Evolutionary conservation across 2,329 filamentous ascomycete genomes (phyloP), one percentile per base, ranked within the genome.

Genomic region (Didymella glomerata): DNA sequence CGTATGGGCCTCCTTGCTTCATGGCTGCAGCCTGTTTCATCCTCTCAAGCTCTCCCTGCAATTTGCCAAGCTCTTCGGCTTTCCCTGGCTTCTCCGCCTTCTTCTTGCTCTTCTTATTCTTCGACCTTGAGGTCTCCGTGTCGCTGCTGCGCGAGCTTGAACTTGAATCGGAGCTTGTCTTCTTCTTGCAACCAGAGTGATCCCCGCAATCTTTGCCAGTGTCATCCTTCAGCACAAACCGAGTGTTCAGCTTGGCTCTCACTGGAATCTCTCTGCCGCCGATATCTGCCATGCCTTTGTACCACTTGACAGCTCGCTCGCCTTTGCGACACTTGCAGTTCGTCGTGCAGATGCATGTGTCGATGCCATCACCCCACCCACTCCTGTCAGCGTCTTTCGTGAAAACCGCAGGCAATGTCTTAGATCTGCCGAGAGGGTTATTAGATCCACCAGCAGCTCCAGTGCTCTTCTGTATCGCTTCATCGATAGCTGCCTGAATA

Each of bases 311-410:
- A 8, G 72, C 69, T 6, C 71, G 65, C 28, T 72, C 66, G 1
- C 70, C 69, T 32, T 71, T 70, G 11, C 71, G 63, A 53, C 71
- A 74, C 2, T 51, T 65, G 48, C 73, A 75, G 14, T 62, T 61
- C 8, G 63, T 70, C 1, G 71, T 72, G 51, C 73, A 75, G 4
- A 60, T 66, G 54, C 73, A 75, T 3, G 69, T 70, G 42, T 74
- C 71, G 1, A 75, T 61, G 2, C 64, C 66, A 9, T 64, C 53
- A 11, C 67, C 18, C 69, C 70, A 71, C 7, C 25, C 28, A 6
- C n/a, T 32, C 2, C 8, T n/a, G 14, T 9, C 10, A 8, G 8
- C 25, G 7, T 22, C 25, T 13, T 42, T 42, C 11, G 13, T 24
- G 14, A 42, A 11, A n/a, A 25, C 11, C 5, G 38, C 25, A 16